Evolutionary conservation across 345 rosid species (phyloP).

Genomic region (Populus davidiana): DNA sequence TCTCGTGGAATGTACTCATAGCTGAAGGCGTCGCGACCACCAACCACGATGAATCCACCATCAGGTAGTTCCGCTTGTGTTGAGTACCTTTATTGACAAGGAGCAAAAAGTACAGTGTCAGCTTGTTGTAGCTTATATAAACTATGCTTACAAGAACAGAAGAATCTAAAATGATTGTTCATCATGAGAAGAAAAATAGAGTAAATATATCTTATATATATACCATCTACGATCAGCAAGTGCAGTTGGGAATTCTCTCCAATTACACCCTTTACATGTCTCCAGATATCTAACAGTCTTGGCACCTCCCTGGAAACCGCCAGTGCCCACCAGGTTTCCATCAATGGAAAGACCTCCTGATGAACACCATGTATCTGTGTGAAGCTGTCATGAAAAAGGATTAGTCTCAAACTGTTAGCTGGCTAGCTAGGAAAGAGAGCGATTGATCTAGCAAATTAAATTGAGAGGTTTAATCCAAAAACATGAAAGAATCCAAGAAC

Average conservation of each 20-base stretch:
- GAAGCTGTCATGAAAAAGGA: constrained; percentile 29
- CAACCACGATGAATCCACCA: constrained; percentile 67
- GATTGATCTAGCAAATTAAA: neutral
- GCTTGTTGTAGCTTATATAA: too few species aligned
- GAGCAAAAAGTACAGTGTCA: neutral
- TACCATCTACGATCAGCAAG: constrained; percentile 75
- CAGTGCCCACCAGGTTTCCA: constrained; percentile 71
- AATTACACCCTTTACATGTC: constrained; percentile 37
- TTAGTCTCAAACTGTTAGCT: neutral
- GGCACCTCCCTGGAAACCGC: constrained; percentile 67
- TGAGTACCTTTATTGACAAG: constrained; percentile 10
- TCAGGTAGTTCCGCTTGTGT: constrained; percentile 75
- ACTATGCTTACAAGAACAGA: too few species aligned
- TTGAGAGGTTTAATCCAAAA: too few species aligned
- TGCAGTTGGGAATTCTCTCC: constrained; percentile 66
- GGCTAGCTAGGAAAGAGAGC: neutral
- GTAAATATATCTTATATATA: too few species aligned
- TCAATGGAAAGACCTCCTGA: constrained; percentile 72
- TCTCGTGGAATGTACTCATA: constrained; percentile 72
- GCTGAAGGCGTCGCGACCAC: constrained; percentile 69
- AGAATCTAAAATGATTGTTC: too few species aligned
- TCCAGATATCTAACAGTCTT: constrained; percentile 56
- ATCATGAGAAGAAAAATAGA: too few species aligned
- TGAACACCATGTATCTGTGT: constrained; percentile 93
- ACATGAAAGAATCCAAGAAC: too few species aligned